Conservation (phyloP, 148 eudicot species). For the Cornus kousa region DNA sequence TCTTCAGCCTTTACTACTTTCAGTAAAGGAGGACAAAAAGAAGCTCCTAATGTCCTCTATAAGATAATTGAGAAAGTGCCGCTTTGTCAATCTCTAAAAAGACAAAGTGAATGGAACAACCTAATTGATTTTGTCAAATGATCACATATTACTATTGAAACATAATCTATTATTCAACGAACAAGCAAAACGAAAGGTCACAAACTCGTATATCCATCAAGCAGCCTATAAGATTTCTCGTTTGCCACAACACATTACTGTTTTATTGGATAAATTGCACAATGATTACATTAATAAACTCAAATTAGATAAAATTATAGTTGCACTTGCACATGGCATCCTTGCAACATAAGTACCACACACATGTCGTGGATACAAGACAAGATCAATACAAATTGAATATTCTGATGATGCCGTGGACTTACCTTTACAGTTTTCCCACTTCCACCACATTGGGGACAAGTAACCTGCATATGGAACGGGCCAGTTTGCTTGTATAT, state of each 20-base stretch:
- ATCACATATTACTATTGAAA: not conserved
- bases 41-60: too few relatives aligned
- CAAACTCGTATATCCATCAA: not conserved
- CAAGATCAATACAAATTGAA: not conserved
- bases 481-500: conserved; percentile 49
- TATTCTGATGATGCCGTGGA: not conserved
- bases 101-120: too few relatives aligned
- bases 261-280: not conserved
- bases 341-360: too few relatives aligned
- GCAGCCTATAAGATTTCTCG: not conserved
- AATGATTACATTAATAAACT: not conserved
- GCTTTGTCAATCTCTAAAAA: too few relatives aligned
- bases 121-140: too few relatives aligned
- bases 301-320: not conserved
- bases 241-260: not conserved
- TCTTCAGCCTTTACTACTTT: too few relatives aligned
- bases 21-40: too few relatives aligned
- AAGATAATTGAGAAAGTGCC: too few relatives aligned
- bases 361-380: not conserved
- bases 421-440: conserved; percentile 67
- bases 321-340: too few relatives aligned
- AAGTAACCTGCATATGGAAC: conserved; percentile 51
- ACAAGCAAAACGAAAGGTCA: not conserved
- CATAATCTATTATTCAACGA: not conserved
- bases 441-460: conserved; percentile 56